phyloP scores from a whole-genome alignment of 768 basidiomycete species.

The Auriscalpium microsporum region DNA sequence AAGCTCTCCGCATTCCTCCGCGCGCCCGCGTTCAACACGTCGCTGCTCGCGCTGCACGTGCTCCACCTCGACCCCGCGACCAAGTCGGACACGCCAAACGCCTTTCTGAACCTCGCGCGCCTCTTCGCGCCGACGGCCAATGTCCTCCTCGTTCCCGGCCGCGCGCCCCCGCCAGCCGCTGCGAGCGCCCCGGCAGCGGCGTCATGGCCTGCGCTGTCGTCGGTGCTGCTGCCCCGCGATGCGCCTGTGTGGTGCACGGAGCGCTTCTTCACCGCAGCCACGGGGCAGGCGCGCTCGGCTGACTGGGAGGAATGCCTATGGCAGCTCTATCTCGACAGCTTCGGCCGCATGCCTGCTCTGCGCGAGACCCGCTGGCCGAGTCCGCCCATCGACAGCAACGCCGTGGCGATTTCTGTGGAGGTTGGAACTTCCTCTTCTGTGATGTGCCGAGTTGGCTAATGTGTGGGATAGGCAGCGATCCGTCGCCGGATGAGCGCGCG shows the following conservation, averaged over 20 bases:
- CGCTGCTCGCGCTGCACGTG: slow-evolving; percentile 36
- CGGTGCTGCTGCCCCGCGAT: slow-evolving; percentile 35
- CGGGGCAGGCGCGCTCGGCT: slow-evolving; percentile 32
- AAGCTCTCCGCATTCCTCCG: neutral
- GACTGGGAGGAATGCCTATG: slow-evolving; percentile 65
- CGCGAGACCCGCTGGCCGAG: slow-evolving; percentile 1
- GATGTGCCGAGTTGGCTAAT: neutral
- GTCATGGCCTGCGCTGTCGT: slow-evolving; percentile 32
- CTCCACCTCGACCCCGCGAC: slow-evolving; percentile 32
- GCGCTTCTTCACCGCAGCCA: slow-evolving; percentile 26
- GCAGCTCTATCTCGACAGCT: slow-evolving; percentile 51
- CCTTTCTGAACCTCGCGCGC: slow-evolving; percentile 56
- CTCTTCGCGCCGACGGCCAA: slow-evolving; percentile 41
- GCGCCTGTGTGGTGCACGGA: slow-evolving; percentile 56
- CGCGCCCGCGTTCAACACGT: slow-evolving; percentile 3
- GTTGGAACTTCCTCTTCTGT: neutral
- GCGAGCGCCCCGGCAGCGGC: slow-evolving; percentile 14
- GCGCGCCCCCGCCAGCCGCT: slow-evolving; percentile 21
- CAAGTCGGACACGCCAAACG: slow-evolving; percentile 34
- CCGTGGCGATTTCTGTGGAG: neutral
- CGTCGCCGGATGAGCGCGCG: slow-evolving; percentile 38
- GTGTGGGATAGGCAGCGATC: slow-evolving; percentile 26
- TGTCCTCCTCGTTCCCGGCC: slow-evolving; percentile 45
- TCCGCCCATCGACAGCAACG: neutral
- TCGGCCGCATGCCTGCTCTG: slow-evolving; percentile 30